A percentile compares a stretch with the other conserved stretches of the same genome.
These are phyloP conservation scores for Cucumis sativus DNA, from an alignment of 306 rosid genomes.

Conservation along the genomic window DNA sequence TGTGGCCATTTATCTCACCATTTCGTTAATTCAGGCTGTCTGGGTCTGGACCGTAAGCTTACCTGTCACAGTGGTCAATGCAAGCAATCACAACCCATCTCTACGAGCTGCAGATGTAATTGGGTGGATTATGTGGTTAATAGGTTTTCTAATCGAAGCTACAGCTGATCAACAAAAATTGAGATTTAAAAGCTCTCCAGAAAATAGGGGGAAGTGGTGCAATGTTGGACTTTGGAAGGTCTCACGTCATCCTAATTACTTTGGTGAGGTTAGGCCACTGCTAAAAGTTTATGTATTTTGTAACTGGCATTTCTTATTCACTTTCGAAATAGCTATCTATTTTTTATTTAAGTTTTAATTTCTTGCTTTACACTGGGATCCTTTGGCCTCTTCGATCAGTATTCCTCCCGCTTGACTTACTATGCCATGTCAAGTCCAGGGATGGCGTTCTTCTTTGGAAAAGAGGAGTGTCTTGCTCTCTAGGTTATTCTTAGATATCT, in stretches of 20 bases:
- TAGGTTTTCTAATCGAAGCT: slow-evolving; percentile 65
- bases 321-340: neutral
- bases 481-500: neutral
- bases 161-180: slow-evolving; percentile 85
- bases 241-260: slow-evolving; percentile 96
- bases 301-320: neutral
- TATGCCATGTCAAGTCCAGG: neutral
- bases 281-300: neutral
- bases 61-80: slow-evolving; percentile 79
- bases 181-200: slow-evolving; percentile 39
- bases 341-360: neutral
- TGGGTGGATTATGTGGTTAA: slow-evolving; percentile 80
- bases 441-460: neutral
- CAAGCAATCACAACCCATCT: slow-evolving; percentile 51
- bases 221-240: slow-evolving; percentile 69
- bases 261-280: slow-evolving; percentile 72
- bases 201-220: slow-evolving; percentile 87
- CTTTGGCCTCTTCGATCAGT: neutral
- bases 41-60: slow-evolving; percentile 98
- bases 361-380: neutral
- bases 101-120: slow-evolving; percentile 48
- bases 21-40: slow-evolving; percentile 49
- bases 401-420: neutral
- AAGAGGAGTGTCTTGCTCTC: neutral
- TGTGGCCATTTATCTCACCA: neutral